phyloP scores from a whole-genome alignment of 768 basidiomycete genomes.

The Suillus paluster region DNA sequence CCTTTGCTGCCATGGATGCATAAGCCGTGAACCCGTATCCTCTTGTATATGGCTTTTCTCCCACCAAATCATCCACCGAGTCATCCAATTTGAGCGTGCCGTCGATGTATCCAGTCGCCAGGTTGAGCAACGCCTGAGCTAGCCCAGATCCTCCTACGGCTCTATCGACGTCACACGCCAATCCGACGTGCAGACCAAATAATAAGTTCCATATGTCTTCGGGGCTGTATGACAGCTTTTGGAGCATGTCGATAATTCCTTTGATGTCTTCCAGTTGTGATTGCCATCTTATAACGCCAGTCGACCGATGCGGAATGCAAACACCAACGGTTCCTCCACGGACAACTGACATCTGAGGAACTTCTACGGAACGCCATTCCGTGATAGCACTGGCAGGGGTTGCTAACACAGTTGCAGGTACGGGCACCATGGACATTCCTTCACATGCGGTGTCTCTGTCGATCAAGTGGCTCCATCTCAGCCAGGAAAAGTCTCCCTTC shows the following conservation, averaged over 20 bases:
- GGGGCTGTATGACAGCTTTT: conserved; percentile 5
- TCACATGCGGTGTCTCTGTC: conserved; percentile 7
- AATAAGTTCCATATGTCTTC: conserved; percentile 9
- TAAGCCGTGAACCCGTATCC: conserved; percentile 9
- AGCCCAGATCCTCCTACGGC: conserved; percentile 6
- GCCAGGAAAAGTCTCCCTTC: conserved; percentile 10
- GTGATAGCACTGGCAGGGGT: conserved; percentile 11
- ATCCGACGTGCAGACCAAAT: conserved; percentile 9
- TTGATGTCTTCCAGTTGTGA: conserved; percentile 9
- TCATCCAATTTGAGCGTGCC: neutral
- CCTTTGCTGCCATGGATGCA: conserved; percentile 11
- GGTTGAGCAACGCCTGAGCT: conserved; percentile 4
- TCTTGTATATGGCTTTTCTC: conserved; percentile 9
- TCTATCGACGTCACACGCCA: conserved; percentile 7
- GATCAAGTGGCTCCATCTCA: conserved; percentile 9
- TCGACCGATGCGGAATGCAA: conserved; percentile 11
- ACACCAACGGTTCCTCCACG: conserved; percentile 6
- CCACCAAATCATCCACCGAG: conserved; percentile 7
- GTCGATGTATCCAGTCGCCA: conserved; percentile 8
- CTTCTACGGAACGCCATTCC: conserved; percentile 8
- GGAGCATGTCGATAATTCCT: conserved; percentile 5
- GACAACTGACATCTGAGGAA: neutral
- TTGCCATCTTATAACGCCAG: conserved; percentile 10
- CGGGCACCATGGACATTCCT: conserved; percentile 10
- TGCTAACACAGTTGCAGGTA: conserved; percentile 12